phyloP scores from a whole-genome alignment of 179 eudicot genomes.

The Patellifolia procumbens region DNA sequence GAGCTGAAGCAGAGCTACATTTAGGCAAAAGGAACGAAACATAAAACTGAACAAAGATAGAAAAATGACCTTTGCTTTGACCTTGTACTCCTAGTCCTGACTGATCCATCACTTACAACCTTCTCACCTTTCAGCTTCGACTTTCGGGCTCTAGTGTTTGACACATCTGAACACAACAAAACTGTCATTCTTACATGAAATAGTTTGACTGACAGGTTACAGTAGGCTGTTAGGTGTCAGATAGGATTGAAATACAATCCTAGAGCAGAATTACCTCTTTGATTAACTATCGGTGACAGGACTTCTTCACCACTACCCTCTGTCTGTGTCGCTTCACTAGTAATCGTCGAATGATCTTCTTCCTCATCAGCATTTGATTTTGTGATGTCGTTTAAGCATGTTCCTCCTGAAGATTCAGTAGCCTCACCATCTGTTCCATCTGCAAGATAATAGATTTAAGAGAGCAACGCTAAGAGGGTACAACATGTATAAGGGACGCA shows the following conservation, averaged over 20 bases:
- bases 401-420: conserved; percentile 34
- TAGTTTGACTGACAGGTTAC: neutral
- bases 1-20: neutral
- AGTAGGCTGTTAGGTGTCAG: conserved; percentile 6
- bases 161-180: conserved; percentile 22
- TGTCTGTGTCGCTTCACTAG: conserved; percentile 54
- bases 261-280: conserved; percentile 41
- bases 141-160: conserved; percentile 44
- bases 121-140: conserved; percentile 37
- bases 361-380: conserved; percentile 33
- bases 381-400: conserved; percentile 18
- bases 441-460: conserved; percentile 26
- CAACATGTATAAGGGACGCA: conserved; percentile 16
- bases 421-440: conserved; percentile 49
- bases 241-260: neutral
- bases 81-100: conserved; percentile 45
- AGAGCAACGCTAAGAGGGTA: neutral
- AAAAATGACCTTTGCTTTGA: conserved; percentile 47
- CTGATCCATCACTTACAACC: conserved; percentile 31
- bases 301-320: conserved; percentile 53
- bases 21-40: neutral
- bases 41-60: neutral
- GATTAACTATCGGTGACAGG: conserved; percentile 46
- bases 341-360: conserved; percentile 42
- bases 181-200: neutral